These are phyloP conservation scores for Leptomonas pyrrhocoris DNA, from an alignment of 208 protist species.

Conservation along the genomic window DNA sequence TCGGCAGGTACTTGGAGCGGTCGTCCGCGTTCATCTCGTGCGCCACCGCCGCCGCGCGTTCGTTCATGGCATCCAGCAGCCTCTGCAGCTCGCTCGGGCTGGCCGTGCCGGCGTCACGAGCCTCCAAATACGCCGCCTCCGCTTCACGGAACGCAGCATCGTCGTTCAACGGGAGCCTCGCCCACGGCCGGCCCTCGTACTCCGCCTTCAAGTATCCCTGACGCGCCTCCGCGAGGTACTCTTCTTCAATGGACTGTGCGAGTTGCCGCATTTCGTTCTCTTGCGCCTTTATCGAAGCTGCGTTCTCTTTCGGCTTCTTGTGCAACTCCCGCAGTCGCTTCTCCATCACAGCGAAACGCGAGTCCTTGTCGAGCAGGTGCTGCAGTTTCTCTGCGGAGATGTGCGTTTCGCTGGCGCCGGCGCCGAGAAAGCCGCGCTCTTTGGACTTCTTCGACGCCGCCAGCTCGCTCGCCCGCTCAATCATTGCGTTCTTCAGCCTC, in stretches of 20 bases:
- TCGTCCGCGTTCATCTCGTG: conserved; percentile 42
- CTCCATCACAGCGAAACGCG: conserved; percentile 41
- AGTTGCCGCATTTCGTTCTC: conserved; percentile 32
- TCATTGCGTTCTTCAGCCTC: conserved; percentile 52
- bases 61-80: conserved; percentile 42
- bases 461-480: conserved; percentile 48
- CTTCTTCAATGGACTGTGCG: conserved; percentile 17
- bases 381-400: too few species aligned
- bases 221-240: conserved; percentile 31
- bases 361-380: conserved; percentile 33
- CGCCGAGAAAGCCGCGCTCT: conserved; percentile 62
- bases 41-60: conserved; percentile 56
- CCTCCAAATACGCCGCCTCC: conserved; percentile 26
- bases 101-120: conserved; percentile 26
- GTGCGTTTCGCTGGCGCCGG: too few species aligned
- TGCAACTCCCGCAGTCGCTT: conserved; percentile 28
- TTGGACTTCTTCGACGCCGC: conserved; percentile 43
- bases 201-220: conserved; percentile 30
- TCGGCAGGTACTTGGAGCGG: conserved; percentile 42
- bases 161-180: conserved; percentile 30
- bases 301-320: conserved; percentile 45
- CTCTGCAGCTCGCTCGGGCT: conserved; percentile 38
- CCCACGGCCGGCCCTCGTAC: conserved; percentile 34
- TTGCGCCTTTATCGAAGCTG: conserved; percentile 38
- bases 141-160: conserved; percentile 40